phyloP scores from a whole-genome alignment of 73 alveolate genomes.

The Stentor roeselii region DNA sequence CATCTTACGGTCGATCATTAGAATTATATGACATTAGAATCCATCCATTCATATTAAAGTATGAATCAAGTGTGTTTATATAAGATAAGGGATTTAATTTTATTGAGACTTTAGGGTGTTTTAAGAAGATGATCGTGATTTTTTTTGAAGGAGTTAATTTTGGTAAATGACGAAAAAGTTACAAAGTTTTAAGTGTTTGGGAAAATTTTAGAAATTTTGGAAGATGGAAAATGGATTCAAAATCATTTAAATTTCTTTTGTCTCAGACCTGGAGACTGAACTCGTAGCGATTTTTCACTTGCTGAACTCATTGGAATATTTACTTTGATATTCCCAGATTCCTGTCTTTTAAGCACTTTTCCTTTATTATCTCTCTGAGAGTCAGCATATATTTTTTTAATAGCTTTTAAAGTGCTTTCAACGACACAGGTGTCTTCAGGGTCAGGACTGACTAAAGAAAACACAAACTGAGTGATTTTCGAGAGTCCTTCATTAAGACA shows the following conservation, averaged over 20 bases:
- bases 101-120: too few relatives aligned
- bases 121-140: too few relatives aligned
- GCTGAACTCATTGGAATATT: not conserved
- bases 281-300: not conserved
- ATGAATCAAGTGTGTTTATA: too few relatives aligned
- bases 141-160: too few relatives aligned
- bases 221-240: too few relatives aligned
- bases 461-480: constrained; percentile 9
- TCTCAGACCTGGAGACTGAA: constrained; percentile 6
- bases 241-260: too few relatives aligned
- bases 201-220: too few relatives aligned
- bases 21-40: too few relatives aligned
- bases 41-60: too few relatives aligned
- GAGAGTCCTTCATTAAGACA: not conserved
- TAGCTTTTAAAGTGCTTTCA: constrained; percentile 16
- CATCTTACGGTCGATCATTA: not conserved
- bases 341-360: not conserved
- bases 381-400: not conserved
- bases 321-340: not conserved
- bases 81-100: too few relatives aligned
- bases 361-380: not conserved
- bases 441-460: not conserved
- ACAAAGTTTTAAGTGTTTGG: too few relatives aligned
- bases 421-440: constrained; percentile 12
- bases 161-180: too few relatives aligned